phyloP scores from a whole-genome alignment of 768 basidiomycete species.

The Trametes elegans region DNA sequence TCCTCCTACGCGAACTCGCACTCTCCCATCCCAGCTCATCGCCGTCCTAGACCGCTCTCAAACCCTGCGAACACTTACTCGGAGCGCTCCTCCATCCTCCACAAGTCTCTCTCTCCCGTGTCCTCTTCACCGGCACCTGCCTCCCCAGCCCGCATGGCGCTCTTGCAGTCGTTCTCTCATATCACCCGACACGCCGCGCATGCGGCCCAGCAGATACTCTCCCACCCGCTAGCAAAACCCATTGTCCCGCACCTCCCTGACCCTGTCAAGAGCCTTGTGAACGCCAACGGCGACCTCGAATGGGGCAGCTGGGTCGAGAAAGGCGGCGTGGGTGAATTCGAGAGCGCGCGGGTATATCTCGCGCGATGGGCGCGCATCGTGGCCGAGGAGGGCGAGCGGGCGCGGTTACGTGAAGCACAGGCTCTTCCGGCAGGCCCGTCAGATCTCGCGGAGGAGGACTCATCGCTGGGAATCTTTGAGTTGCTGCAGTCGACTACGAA shows the following conservation, averaged over 20 bases:
- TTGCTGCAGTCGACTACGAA: constrained; percentile 76
- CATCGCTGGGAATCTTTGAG: constrained; percentile 86
- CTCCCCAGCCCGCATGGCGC: constrained; percentile 73
- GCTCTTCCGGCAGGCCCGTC: constrained; percentile 53
- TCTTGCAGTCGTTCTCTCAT: constrained; percentile 92
- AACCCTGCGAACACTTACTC: constrained; percentile 54
- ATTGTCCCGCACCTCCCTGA: constrained; percentile 96
- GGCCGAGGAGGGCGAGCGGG: constrained; percentile 95
- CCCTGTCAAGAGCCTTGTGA: constrained; percentile 87
- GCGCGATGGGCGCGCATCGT: constrained; percentile 97
- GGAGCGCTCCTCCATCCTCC: constrained; percentile 71
- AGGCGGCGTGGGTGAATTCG: constrained; percentile 92
- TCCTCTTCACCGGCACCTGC: constrained; percentile 50
- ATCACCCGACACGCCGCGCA: constrained; percentile 91
- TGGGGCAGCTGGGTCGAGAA: constrained; percentile 95
- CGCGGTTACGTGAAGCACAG: constrained; percentile 78
- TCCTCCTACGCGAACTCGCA: constrained; percentile 74
- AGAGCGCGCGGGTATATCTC: constrained; percentile 93
- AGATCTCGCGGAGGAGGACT: constrained; percentile 57
- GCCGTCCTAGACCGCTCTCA: constrained; percentile 67
- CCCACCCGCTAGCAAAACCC: constrained; percentile 93
- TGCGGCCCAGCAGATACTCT: constrained; percentile 92
- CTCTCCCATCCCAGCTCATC: constrained; percentile 82
- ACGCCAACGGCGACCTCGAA: constrained; percentile 86
- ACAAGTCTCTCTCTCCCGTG: constrained; percentile 67